Evolutionary conservation across 2,329 filamentous ascomycete species (phyloP), one percentile per base, ranked within the genome.

Genomic region (Apiospora malaysiana): DNA sequence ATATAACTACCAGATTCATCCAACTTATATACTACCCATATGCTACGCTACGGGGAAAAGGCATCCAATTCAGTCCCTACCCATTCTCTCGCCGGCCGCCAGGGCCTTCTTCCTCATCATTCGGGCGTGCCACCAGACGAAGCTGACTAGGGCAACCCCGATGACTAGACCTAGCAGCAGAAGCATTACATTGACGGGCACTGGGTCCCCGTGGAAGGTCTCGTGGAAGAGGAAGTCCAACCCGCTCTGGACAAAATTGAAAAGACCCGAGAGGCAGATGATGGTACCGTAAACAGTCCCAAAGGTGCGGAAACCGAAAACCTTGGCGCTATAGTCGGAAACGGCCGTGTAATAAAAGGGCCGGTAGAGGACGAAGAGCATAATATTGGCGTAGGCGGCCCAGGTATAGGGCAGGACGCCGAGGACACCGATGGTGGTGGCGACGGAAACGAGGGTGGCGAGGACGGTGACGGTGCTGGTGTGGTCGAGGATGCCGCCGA

Each of bases 251-350:
- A 89, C 89, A 77, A 98, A 95, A 81, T 97, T 97, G 77, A 94
- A 87, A 0, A 97, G 80, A 0, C 95, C 94, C 0, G 94, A 92
- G 1, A 96, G 83, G 81, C 93, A 97, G 75, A 97, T 97, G 74
- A 97, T 93, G 25, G 95, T 87, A 14, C 94, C 94, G 81, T 97
- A 97, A n/a, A 98, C 94, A 71, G 93, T 97, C 65, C 94, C 95
- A 76, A 97, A 97, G 0, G 94, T 97, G 72, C 91, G 88, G 82
- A 97, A 97, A 21, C 94, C 94, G 79, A 97, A 97, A 46, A 97
- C 94, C 82, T 97, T 97, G 72, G 94, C 94, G 25, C 90, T 89
- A 80, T 97, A 97, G 82, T 97, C 94, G 71, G 92, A 95, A 71
- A 97, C 93, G 9, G 94, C 90, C 0, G 94, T 97, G 83, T 97